Base-by-base conservation (phyloP, 2,329 filamentous ascomycete species). In the Aspergillus thermomutatus region DNA sequence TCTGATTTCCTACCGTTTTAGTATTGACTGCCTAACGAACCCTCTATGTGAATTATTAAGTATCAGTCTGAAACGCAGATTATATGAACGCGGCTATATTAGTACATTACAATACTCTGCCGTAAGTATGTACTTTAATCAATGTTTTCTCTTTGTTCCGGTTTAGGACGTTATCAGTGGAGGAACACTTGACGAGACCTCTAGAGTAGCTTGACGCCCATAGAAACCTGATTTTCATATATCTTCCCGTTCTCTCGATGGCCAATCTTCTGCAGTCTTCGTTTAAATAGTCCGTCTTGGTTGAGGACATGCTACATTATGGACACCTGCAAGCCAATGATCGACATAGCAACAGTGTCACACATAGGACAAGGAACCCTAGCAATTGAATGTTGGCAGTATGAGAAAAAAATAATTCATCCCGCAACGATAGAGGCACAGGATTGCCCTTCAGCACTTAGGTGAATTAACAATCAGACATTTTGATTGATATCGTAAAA, bases 401-500 rank as follows among this genome's bases (percentile, higher is more conserved):
- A 26, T 43, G 5, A 46, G 23, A 26, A 14, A 8, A 26, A 14
- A 8, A 3, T 25, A 8, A 14, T 14, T 17, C 11, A 25, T 23
- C 31, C 5, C 14, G 14, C 14, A 37, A 17, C 5, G 5, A 17
- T 37, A 17, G 14, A 17, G 14, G 14, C 19, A 23, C 19, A 46
- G 6, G 10, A 46, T 7, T 7, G 23, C 6, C 21, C 19, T 25
- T 14, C 21, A 14, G 23, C 23, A 3, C 50, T 50, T 54, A 23
- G 56, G 56, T 52, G 41, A 41, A 64, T 66, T 54, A 55, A 64
- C 57, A 57, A 64, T 57, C 57, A 64, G 55, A 64, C 57, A 58
- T 53, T 46, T 66, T 58, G 62, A 69, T 66, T 63, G 68, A 69
- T 64, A 70, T 65, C 68, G 59, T 66, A 64, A 55, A 61, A 64